Conservation (phyloP, 345 rosid genomes). For the Linum trigynum region DNA sequence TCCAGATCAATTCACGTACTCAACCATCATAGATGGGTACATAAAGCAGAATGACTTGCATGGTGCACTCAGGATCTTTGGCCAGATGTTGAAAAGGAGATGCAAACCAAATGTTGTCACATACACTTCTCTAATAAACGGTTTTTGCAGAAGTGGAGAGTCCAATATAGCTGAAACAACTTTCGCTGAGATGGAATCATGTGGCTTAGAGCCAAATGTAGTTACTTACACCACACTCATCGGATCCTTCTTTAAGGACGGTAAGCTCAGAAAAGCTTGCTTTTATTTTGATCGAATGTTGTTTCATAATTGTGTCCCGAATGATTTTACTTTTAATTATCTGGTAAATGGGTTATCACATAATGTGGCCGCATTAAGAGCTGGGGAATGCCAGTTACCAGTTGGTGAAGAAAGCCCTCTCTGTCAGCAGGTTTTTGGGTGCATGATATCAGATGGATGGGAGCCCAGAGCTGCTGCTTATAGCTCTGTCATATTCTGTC, state of each 20-base stretch:
- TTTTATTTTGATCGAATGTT: conserved; percentile 69
- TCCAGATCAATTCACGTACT: conserved; percentile 73
- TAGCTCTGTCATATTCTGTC: conserved; percentile 49
- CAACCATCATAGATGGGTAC: conserved; percentile 68
- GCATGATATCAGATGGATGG: conserved; percentile 62
- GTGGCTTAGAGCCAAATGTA: conserved; percentile 61
- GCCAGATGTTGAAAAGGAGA: conserved; percentile 47
- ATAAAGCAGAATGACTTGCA: conserved; percentile 61
- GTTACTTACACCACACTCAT: conserved; percentile 71
- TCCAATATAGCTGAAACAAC: conserved; percentile 44
- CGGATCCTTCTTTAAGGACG: conserved; percentile 51
- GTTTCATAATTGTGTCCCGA: conserved; percentile 50
- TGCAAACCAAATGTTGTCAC: conserved; percentile 75
- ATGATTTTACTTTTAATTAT: conserved; percentile 59
- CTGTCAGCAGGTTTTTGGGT: conserved; percentile 36
- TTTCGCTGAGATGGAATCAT: conserved; percentile 47
- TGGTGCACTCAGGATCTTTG: conserved; percentile 45
- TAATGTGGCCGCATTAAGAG: conserved; percentile 16
- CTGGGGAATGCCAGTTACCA: conserved; percentile 1
- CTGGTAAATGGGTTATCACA: conserved; percentile 56
- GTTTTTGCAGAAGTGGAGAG: conserved; percentile 54
- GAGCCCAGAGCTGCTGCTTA: conserved; percentile 42
- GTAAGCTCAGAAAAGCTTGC: conserved; percentile 51
- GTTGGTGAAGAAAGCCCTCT: conserved; percentile 28
- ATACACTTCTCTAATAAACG: conserved; percentile 64